Evolutionary conservation across 192 early-diverging fungal species (phyloP), one percentile per base, ranked within the genome.

Genomic region (Podochytrium sp.): DNA sequence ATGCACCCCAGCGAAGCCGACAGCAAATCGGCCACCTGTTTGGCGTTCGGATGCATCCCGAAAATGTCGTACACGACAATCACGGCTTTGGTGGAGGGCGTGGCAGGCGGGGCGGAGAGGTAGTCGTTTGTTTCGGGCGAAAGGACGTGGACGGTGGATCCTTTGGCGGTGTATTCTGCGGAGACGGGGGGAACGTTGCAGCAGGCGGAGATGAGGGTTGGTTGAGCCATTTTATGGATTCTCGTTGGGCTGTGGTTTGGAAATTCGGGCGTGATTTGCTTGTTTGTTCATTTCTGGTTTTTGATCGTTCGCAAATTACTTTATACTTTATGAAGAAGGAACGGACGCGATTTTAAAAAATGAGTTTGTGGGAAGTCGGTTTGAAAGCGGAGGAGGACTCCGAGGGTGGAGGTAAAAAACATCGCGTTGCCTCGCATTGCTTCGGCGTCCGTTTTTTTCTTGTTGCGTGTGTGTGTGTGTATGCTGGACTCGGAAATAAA

Each of bases 11-110:
- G 32, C 16, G 33, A 4, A 6, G 12, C 18, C 18, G 66, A n/a
- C 25, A 69, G 33, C 2, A 69, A 16, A 32, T 69, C 66, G 20
- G 51, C 50, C 23, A 33, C 52, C 43, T 69, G 66, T 37, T 53
- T 50, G 18, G 51, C 34, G 27, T 69, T 23, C 30, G 7, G 52
- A 25, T 7, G 58, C 32, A 61, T 34, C 32, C 58, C 58, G 37
- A 61, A 61, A 0, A 30, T 30, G 32, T 61, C 58, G 58, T 61
- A 34, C 4, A 61, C 58, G 12, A 32, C 4, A 23, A 61, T 61
- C 23, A 61, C 58, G 33, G 58, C 58, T 16, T 61, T 32, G 58
- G 18, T 61, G 18, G 58, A 29, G 7, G 25, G 25, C 12, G 37
- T 23, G 33, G 25, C 4, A 14, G 58, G 58, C 14, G 58, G 6